These are phyloP conservation scores for Parafenestella ontariensis DNA, from an alignment of 2,329 filamentous ascomycete genomes.

Conservation along the genomic window DNA sequence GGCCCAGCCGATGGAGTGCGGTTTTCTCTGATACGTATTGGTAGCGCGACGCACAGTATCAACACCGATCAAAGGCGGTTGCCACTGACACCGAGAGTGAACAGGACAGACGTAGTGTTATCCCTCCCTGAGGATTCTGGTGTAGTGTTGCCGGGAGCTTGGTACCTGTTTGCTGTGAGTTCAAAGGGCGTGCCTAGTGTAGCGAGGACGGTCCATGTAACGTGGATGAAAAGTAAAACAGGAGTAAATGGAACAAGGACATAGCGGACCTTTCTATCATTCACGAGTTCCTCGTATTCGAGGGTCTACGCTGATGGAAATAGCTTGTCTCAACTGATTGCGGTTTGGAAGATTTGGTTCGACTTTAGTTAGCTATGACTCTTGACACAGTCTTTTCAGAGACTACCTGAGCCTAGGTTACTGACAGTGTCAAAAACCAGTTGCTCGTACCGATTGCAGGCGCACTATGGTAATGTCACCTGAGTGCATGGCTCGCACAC, in stretches of 20 bases:
- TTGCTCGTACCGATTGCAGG: too few relatives aligned
- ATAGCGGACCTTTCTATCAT: too few relatives aligned
- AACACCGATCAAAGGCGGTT: constrained; percentile 31
- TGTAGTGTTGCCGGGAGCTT: constrained; percentile 21
- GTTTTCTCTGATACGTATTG: constrained; percentile 27
- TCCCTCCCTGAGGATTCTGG: constrained; percentile 18
- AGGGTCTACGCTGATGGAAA: too few relatives aligned
- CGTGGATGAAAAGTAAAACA: neutral
- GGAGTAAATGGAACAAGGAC: too few relatives aligned
- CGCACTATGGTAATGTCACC: too few relatives aligned
- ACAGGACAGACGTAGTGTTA: constrained; percentile 10
- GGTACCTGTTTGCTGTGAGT: constrained; percentile 28
- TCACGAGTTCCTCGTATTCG: neutral
- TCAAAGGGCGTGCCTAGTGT: constrained; percentile 23
- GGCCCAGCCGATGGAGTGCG: constrained; percentile 12
- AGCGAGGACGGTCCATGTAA: constrained; percentile 18
- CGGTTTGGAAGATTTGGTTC: too few relatives aligned
- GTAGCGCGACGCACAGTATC: constrained; percentile 30
- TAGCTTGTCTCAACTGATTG: too few relatives aligned
- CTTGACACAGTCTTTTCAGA: too few relatives aligned
- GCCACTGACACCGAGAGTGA: constrained; percentile 11
- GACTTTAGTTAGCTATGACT: constrained; percentile 12
- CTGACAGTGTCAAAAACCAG: too few relatives aligned
- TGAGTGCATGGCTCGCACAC: too few relatives aligned
- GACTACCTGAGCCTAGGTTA: too few relatives aligned